phyloP scores from a whole-genome alignment of 2,329 filamentous ascomycete genomes.

The Calonectria hawksworthii region DNA sequence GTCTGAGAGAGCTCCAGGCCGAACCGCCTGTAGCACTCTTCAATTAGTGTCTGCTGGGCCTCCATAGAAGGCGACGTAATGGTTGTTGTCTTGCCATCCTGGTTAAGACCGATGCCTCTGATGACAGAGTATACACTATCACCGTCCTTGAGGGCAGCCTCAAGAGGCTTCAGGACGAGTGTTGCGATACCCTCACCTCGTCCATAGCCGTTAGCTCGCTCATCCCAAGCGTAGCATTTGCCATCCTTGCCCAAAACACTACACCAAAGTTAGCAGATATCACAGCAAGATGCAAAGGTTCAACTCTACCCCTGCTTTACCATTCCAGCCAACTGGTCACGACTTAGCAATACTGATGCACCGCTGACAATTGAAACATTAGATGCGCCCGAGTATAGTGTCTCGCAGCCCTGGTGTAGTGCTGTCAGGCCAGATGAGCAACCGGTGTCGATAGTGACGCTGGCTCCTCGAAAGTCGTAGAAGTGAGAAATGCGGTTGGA shows the following conservation, averaged over 20 bases:
- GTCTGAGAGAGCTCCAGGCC: background rate
- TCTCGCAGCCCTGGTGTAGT: constrained; percentile 12
- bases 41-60: background rate
- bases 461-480: constrained; percentile 16
- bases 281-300: no score
- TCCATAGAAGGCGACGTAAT: background rate
- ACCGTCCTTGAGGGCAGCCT: background rate
- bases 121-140: constrained; percentile 26
- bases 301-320: background rate
- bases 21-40: background rate
- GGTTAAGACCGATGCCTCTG: constrained; percentile 17
- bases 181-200: constrained; percentile 32
- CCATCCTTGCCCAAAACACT: constrained; percentile 25
- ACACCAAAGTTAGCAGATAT: background rate
- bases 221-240: constrained; percentile 27
- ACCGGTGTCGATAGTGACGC: constrained; percentile 20
- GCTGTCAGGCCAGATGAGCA: constrained; percentile 11
- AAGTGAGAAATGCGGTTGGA: constrained; percentile 26
- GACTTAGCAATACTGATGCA: constrained; percentile 25
- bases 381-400: constrained; percentile 19
- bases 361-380: constrained; percentile 26
- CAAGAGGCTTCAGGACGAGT: constrained; percentile 30
- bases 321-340: constrained; percentile 13
- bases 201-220: constrained; percentile 27
- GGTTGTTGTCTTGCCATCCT: constrained; percentile 18